Evolutionary conservation across 2,329 filamentous ascomycete species (phyloP).

Genomic region (Trichoderma semiorbis): DNA sequence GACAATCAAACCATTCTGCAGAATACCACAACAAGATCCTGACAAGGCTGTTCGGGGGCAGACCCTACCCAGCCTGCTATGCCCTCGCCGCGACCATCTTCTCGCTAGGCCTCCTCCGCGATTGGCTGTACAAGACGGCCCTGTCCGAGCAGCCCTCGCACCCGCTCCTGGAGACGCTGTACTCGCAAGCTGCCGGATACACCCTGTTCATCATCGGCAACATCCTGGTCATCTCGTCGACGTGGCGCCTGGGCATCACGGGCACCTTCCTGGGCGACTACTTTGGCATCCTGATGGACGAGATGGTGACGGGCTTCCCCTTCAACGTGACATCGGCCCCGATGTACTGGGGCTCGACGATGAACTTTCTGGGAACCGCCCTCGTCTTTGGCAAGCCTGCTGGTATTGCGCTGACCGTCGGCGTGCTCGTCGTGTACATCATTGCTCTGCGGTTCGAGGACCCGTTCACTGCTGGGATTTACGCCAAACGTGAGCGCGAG

Average conservation of each 20-base stretch:
- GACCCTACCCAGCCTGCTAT: slow-evolving; percentile 80
- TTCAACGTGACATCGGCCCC: slow-evolving; percentile 89
- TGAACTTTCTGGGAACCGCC: slow-evolving; percentile 87
- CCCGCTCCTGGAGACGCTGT: slow-evolving; percentile 62
- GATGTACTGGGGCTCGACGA: slow-evolving; percentile 94
- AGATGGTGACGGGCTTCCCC: slow-evolving; percentile 89
- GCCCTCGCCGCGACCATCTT: slow-evolving; percentile 86
- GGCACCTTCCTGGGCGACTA: slow-evolving; percentile 98
- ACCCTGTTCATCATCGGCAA: slow-evolving; percentile 74
- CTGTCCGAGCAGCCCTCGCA: slow-evolving; percentile 73
- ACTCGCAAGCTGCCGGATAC: slow-evolving; percentile 62
- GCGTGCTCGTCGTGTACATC: slow-evolving; percentile 75
- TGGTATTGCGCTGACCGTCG: slow-evolving; percentile 69
- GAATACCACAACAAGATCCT: slow-evolving; percentile 91
- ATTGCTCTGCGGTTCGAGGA: slow-evolving; percentile 85
- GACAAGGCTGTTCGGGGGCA: slow-evolving; percentile 80
- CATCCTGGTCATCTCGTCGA: slow-evolving; percentile 79
- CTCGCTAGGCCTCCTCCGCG: slow-evolving; percentile 82
- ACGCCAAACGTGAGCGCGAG: slow-evolving; percentile 73
- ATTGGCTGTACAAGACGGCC: slow-evolving; percentile 81
- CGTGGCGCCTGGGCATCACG: slow-evolving; percentile 88
- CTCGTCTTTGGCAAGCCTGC: slow-evolving; percentile 84
- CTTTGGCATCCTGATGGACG: slow-evolving; percentile 96
- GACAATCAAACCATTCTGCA: slow-evolving; percentile 35
- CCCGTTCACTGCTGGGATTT: slow-evolving; percentile 90